Evolutionary conservation across 345 rosid species (phyloP), one percentile per base, ranked within the genome.

Genomic region (Adansonia digitata): DNA sequence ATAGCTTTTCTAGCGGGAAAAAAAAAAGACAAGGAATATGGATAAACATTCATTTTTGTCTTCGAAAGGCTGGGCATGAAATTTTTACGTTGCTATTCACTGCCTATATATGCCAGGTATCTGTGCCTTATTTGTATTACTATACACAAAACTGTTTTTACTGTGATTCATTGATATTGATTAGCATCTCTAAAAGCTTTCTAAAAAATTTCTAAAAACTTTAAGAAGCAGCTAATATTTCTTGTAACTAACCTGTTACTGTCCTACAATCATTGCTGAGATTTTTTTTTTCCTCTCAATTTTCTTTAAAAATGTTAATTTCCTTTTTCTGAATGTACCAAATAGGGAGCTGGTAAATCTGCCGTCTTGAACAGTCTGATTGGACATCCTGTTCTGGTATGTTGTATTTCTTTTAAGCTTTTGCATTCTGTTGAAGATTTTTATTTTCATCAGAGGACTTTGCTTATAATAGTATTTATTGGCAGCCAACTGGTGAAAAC

Each of bases 261-360:
- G 35, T 26, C 72, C 8, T 7, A 45, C 7, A 10, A 10, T 10
- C 12, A 42, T 42, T 10, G 14, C 26, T 45, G 72, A 27, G 39
- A 27, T 45, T 51, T 57, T 35, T 73, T 73, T 52, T 52, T 64
- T 6, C 20, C 27, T 53, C 59, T 31, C 34, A 31, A 7, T 20
- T 53, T 53, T 2, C 12, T 10, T 53, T 20, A 20, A 22, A 24
- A 46, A 22, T 29, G 24, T 20, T 42, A 35, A 61, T 75, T 68
- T 45, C 26, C 26, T 24, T 73, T 37, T 42, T 70, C 55, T 77
- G 71, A 49, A 57, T 27, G 8, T 34, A 37, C 20, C 82, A 78
- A 72, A 51, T 88, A 93, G 99, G 99, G 99, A 81, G 97, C 99
- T 75, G 99, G 99, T 64, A 96, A 96, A 81, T 96, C 99, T 81